Conservation (phyloP, 177 flowering plant species). For the Vitis hybrid region DNA sequence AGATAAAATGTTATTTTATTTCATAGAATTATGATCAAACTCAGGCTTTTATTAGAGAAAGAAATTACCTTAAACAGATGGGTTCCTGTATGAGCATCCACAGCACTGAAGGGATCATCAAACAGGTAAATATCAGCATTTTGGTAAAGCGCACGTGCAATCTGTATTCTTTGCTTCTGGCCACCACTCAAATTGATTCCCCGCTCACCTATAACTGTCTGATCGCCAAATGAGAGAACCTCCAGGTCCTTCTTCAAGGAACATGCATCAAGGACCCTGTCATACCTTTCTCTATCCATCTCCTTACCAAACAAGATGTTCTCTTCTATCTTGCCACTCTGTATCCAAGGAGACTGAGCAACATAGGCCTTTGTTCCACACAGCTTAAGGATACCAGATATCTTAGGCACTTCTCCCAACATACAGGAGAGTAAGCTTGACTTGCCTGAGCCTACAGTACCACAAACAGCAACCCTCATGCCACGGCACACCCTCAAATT, state of each 20-base stretch:
- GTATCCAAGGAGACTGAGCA: slow-evolving; percentile 82
- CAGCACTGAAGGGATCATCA: slow-evolving; percentile 86
- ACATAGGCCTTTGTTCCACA: slow-evolving; percentile 72
- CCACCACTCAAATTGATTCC: slow-evolving; percentile 86
- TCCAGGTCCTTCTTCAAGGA: slow-evolving; percentile 58
- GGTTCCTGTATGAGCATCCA: slow-evolving; percentile 73
- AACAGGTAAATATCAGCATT: slow-evolving; percentile 72
- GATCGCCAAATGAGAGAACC: slow-evolving; percentile 55
- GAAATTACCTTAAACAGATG: slow-evolving; percentile 58
- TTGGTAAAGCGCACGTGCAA: slow-evolving; percentile 73
- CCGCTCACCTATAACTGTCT: slow-evolving; percentile 64
- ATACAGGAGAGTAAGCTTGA: slow-evolving; percentile 67
- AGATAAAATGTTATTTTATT: neutral
- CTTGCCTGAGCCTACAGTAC: slow-evolving; percentile 77
- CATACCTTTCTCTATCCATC: slow-evolving; percentile 55
- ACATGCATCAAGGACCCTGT: slow-evolving; percentile 57
- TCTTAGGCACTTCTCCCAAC: slow-evolving; percentile 65
- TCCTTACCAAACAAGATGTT: slow-evolving; percentile 65
- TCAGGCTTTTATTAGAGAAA: neutral
- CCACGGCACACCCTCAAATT: slow-evolving; percentile 45
- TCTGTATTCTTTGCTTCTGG: slow-evolving; percentile 74
- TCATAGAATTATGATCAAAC: neutral
- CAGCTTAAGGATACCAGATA: slow-evolving; percentile 48
- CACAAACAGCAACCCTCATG: slow-evolving; percentile 73
- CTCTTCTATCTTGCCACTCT: slow-evolving; percentile 68